These are phyloP conservation scores for Yueomyces sp. DNA, from an alignment of 805 yeast species.

Conservation along the genomic window DNA sequence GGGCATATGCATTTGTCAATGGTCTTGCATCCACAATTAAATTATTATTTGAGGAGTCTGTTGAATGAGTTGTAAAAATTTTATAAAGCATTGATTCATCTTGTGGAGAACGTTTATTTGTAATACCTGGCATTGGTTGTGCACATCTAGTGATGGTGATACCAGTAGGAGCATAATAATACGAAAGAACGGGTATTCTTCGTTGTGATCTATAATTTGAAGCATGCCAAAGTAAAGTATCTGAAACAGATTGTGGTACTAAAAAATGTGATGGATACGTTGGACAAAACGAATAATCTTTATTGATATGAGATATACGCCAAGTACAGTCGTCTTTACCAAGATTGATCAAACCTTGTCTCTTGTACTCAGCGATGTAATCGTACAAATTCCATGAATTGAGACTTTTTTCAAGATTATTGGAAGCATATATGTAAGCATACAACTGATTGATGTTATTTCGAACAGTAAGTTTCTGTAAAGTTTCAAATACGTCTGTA, in stretches of 20 bases:
- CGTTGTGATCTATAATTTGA: slow-evolving; percentile 75
- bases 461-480: slow-evolving; percentile 52
- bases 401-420: slow-evolving; percentile 38
- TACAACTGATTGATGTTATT: slow-evolving; percentile 45
- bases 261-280: slow-evolving; percentile 61
- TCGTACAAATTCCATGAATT: slow-evolving; percentile 68
- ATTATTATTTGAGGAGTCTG: slow-evolving; percentile 26
- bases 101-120: slow-evolving; percentile 76
- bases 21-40: slow-evolving; percentile 88
- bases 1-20: slow-evolving; percentile 88
- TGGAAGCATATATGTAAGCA: slow-evolving; percentile 74
- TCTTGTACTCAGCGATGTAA: slow-evolving; percentile 45
- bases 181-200: slow-evolving; percentile 72
- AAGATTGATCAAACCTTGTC: slow-evolving; percentile 48
- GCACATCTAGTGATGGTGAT: slow-evolving; percentile 80
- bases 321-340: slow-evolving; percentile 31
- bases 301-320: slow-evolving; percentile 59
- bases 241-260: slow-evolving; percentile 70
- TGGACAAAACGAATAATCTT: slow-evolving; percentile 49
- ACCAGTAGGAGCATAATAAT: slow-evolving; percentile 53
- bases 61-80: slow-evolving; percentile 37
- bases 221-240: slow-evolving; percentile 71
- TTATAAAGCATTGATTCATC: slow-evolving; percentile 76
- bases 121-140: slow-evolving; percentile 86
- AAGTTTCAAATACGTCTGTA: slow-evolving; percentile 56